Evolutionary conservation across 2,329 filamentous ascomycete genomes (phyloP), one percentile per base, ranked within the genome.

Genomic region (Teratosphaeria gauchensis): DNA sequence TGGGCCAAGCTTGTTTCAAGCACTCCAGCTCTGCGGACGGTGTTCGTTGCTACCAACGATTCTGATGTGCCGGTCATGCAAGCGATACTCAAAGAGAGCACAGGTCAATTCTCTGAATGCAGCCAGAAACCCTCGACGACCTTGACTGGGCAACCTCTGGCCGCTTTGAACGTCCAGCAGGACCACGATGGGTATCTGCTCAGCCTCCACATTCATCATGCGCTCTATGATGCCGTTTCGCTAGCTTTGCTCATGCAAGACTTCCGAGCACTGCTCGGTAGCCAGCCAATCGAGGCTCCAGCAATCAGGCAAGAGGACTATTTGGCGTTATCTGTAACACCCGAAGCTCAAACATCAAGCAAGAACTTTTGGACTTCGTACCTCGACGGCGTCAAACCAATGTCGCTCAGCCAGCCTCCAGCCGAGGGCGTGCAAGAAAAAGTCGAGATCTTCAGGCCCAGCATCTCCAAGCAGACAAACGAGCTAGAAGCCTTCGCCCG

Each of bases 161-260:
- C 52, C 16, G 28, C n/a, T 32, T 12, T 53, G 21, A 35, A 12
- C 16, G 32, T 28, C 31, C 4, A 31, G 52, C 12, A 53, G 31
- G n/a, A 31, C 14, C 28, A 53, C 21, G 12, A 58, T 7, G 59
- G 58, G 12, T 67, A 59, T 55, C 52, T 54, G 7, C 58, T 79
- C 52, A 64, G 74, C 53, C 74, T 80, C 1, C 76, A 78, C 30
- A 86, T 96, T 4, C 91, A 96, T 62, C 92, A 97, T 70, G 88
- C 89, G 0, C 77, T 96, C 0, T 97, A 96, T 68, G 92, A 96
- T 70, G 91, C 86, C 5, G 80, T 95, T 60, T 94, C 89, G 65
- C 76, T 96, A 4, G 82, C 85, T 0, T 69, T 80, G 0, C 74
- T 95, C 5, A 75, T 90, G 24, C 69, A 79, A 14, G 73, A 80